phyloP scores from a whole-genome alignment of 2,329 filamentous ascomycete genomes.

The Hymenoscyphus infarciens region DNA sequence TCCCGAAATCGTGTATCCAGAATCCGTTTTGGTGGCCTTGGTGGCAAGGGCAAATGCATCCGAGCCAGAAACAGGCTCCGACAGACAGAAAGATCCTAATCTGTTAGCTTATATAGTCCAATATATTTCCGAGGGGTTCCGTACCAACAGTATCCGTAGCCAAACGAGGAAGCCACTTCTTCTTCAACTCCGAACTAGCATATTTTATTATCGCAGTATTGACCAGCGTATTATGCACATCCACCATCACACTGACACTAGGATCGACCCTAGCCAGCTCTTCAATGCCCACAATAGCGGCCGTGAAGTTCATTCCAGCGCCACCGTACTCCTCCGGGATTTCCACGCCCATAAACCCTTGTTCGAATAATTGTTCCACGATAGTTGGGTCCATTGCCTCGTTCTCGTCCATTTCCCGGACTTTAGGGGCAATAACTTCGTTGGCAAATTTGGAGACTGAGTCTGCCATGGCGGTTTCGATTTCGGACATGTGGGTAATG shows the following conservation, averaged over 20 bases:
- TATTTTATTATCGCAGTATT: conserved; percentile 90
- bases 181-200: conserved; percentile 72
- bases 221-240: conserved; percentile 97
- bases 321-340: conserved; percentile 97
- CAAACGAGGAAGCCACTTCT: conserved; percentile 83
- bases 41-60: conserved; percentile 95
- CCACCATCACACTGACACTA: conserved; percentile 89
- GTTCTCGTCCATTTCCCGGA: conserved; percentile 95
- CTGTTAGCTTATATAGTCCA: conserved; percentile 12
- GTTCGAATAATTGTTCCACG: conserved; percentile 93
- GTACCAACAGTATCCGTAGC: conserved; percentile 78
- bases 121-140: not conserved
- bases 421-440: conserved; percentile 84
- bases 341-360: conserved; percentile 95
- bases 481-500: conserved; percentile 88
- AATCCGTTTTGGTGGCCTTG: conserved; percentile 76
- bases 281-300: conserved; percentile 94
- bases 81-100: conserved; percentile 78
- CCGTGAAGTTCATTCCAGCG: conserved; percentile 97
- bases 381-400: conserved; percentile 87
- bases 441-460: conserved; percentile 86
- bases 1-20: conserved; percentile 83
- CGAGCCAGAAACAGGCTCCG: conserved; percentile 87
- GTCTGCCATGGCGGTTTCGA: conserved; percentile 84
- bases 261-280: conserved; percentile 93